Evolutionary conservation across 768 basidiomycete genomes (phyloP), one percentile per base, ranked within the genome.

Genomic region (Leccinum ochraceum): DNA sequence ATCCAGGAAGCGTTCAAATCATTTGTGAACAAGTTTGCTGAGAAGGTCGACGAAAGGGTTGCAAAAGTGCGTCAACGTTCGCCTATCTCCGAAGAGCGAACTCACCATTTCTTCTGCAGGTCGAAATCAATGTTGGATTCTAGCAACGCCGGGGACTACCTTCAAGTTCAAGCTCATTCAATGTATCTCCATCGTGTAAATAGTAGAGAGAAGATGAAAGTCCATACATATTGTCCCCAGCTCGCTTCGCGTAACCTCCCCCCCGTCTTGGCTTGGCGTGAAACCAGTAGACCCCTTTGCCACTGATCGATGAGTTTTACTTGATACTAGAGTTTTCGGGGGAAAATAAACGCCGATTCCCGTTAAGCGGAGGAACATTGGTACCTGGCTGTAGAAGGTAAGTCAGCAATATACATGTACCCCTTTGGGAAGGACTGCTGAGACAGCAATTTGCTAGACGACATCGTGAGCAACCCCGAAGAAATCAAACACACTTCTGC

Each of bases 11-110:
- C 37, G 4, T 67, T 68, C 46, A 26, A 11, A 13, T 39, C 37
- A 16, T 69, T 61, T 5, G 62, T 67, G 22, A 34, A 62, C 6
- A 8, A 1, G 8, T 67, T 69, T 34, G 65, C 59, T 0, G 13
- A 54, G 24, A 36, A 58, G 10, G 32, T 67, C 6, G 54, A 66
- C 1, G 26, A 14, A 46, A 34, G 59, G 9, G 17, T 67, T 20
- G 58, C 56, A 13, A 46, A 60, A 54, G 66, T 56, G 34, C 30
- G 14, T 62, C 17, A 28, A 37, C 3, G 6, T 37, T 28, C 24
- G n/a, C 42, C 17, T 34, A 32, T 26, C n/a, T 26, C n/a, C 10
- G n/a, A 57, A 13, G 30, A 24, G 6, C 2, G 6, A 49, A 7
- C 36, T 56, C 20, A 52, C 28, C 20, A 11, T 8, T 5, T 24